Percentiles rank a stretch among this genome's conserved stretches.
These are phyloP conservation scores for Daldinia childiae DNA, from an alignment of 495 filamentous ascomycete species.

Conservation along the genomic window DNA sequence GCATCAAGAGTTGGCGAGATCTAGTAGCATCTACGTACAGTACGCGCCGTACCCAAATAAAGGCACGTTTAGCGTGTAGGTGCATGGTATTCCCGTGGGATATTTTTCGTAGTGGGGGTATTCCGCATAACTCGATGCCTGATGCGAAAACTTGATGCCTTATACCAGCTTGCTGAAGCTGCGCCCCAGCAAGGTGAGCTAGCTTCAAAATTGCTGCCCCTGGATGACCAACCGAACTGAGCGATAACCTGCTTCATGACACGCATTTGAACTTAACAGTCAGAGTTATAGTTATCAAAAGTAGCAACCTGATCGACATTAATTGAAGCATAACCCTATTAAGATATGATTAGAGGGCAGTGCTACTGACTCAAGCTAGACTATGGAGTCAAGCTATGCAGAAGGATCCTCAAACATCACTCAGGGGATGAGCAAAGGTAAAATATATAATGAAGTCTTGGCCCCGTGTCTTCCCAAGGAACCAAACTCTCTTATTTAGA, in stretches of 20 bases:
- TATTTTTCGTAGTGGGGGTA: slow-evolving; percentile 2
- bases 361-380: slow-evolving; percentile 3
- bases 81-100: background rate
- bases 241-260: background rate
- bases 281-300: background rate
- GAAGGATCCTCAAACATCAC: background rate
- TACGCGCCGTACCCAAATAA: background rate
- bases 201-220: slow-evolving; percentile 2
- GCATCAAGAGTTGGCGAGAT: slow-evolving; percentile 8
- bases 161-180: slow-evolving; percentile 6
- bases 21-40: background rate
- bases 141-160: slow-evolving; percentile 31
- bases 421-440: background rate
- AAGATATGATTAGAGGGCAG: slow-evolving; percentile 11
- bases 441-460: slow-evolving; percentile 23
- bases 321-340: background rate
- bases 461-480: background rate
- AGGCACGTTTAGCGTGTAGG: too few species aligned
- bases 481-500: background rate
- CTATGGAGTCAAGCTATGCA: background rate
- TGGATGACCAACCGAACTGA: slow-evolving; percentile 1
- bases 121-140: slow-evolving; percentile 23
- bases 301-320: background rate
- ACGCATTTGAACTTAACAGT: background rate
- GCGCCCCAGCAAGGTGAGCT: slow-evolving; percentile 11